A percentile compares a stretch with the other conserved stretches of the same genome.
phyloP scores from a whole-genome alignment of 495 filamentous ascomycete species.

The Annulohypoxylon bovei region DNA sequence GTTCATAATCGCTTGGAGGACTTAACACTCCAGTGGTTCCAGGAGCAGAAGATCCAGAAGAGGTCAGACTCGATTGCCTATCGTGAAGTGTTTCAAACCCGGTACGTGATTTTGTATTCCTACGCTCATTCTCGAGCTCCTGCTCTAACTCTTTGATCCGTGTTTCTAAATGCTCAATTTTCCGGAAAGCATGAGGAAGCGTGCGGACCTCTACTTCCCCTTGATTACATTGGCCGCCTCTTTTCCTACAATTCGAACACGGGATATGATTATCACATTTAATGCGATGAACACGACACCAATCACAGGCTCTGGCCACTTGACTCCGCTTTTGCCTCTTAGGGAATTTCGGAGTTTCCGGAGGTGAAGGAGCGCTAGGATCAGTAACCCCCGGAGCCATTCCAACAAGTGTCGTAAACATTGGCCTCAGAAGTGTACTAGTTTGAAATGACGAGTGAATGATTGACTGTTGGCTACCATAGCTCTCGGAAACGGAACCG shows the following conservation, averaged over 20 bases:
- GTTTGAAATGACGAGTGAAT: background rate
- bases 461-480: background rate
- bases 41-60: conserved; percentile 3
- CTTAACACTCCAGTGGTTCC: background rate
- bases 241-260: conserved; percentile 56
- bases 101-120: conserved; percentile 7
- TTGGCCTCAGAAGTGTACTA: background rate
- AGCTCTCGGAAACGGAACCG: background rate
- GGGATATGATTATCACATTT: conserved; percentile 59
- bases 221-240: conserved; percentile 53
- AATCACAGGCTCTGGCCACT: conserved; percentile 50
- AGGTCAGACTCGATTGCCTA: conserved; percentile 12
- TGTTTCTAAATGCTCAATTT: conserved; percentile 54
- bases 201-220: conserved; percentile 48
- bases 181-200: conserved; percentile 50
- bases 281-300: conserved; percentile 59
- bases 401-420: conserved; percentile 31
- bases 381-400: conserved; percentile 24
- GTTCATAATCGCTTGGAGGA: conserved; percentile 20
- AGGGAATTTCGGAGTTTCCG: conserved; percentile 27
- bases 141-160: conserved; percentile 54
- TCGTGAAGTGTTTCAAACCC: background rate
- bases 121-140: conserved; percentile 44
- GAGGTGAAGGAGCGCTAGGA: conserved; percentile 24
- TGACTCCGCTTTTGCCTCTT: conserved; percentile 37